Base-by-base conservation (phyloP, 2,329 filamentous ascomycete species). In the Pyrenochaeta sp. region DNA sequence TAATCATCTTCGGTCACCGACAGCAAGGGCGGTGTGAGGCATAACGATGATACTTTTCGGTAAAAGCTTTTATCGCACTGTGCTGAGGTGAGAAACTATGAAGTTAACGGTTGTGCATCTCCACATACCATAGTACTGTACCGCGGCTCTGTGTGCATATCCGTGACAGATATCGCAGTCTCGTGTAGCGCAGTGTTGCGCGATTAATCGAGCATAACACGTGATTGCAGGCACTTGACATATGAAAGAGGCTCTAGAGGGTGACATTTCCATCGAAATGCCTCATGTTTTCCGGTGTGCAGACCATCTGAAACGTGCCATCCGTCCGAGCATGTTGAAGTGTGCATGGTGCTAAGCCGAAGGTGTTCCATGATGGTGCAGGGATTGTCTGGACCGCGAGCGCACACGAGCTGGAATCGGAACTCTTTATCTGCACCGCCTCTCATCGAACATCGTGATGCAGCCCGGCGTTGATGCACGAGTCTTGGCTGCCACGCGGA, bases 321-420 rank as follows among this genome's bases (percentile, higher is more conserved):
- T 59, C 69, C 55, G 62, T 60, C 71, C 71, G 71, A 69, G 52
- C 44, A 42, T 46, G 51, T 32, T 68, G 62, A 60, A 56, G 52
- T 58, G 56, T 53, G 54, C 56, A 60, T 62, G 43, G 51, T 50
- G 45, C 49, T 59, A 52, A 44, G 49, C 59, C 56, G 43, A 57
- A 51, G 43, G 50, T 46, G 49, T 57, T 51, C 46, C 53, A 64
- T 64, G 55, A 59, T 50, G 27, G 45, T 47, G 58, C 63, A 68
- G 65, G 67, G 64, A 45, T 61, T 37, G 56, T 52, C 55, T 54
- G 61, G 61, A 62, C 57, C 36, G 52, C 56, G 59, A 50, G 47
- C n/a, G 43, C 52, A 43, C 56, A 70, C 71, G 71, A 70, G 59
- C 65, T 69, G 61, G 62, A 68, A 71, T 65, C 70, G 71, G 71